These are phyloP conservation scores for Lactarius pseudohatsudake DNA, from an alignment of 768 basidiomycete species.

Conservation along the genomic window DNA sequence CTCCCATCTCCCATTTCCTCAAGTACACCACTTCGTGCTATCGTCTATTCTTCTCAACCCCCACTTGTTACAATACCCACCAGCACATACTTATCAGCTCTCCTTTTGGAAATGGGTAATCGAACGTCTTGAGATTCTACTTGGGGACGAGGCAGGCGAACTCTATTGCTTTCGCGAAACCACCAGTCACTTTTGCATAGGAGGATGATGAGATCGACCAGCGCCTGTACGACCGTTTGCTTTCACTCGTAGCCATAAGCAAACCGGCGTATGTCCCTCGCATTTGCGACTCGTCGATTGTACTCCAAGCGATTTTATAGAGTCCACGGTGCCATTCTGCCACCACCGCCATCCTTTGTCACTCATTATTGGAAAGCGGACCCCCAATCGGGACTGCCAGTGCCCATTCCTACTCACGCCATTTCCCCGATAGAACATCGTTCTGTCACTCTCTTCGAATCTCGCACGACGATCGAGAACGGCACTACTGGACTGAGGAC, in stretches of 20 bases:
- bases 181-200: conserved; percentile 24
- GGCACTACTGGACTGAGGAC: conserved; percentile 82
- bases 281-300: conserved; percentile 30
- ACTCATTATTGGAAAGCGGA: conserved; percentile 60
- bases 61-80: conserved; percentile 60
- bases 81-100: conserved; percentile 60
- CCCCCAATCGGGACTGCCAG: not conserved
- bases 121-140: conserved; percentile 48
- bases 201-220: conserved; percentile 64
- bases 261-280: conserved; percentile 36
- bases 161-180: conserved; percentile 11
- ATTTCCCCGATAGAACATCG: conserved; percentile 34
- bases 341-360: conserved; percentile 56
- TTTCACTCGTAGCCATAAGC: conserved; percentile 43
- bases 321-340: conserved; percentile 28
- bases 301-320: conserved; percentile 27
- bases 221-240: conserved; percentile 61
- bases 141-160: conserved; percentile 47
- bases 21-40: conserved; percentile 58
- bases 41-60: conserved; percentile 48
- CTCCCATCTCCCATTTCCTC: conserved; percentile 36
- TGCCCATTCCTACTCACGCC: not conserved
- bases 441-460: conserved; percentile 65
- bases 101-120: conserved; percentile 77
- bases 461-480: conserved; percentile 66